A percentile compares a stretch with the other conserved stretches of the same genome.
These are phyloP conservation scores for Lizonia empirigonia DNA, from an alignment of 2,329 filamentous ascomycete species.

Conservation along the genomic window DNA sequence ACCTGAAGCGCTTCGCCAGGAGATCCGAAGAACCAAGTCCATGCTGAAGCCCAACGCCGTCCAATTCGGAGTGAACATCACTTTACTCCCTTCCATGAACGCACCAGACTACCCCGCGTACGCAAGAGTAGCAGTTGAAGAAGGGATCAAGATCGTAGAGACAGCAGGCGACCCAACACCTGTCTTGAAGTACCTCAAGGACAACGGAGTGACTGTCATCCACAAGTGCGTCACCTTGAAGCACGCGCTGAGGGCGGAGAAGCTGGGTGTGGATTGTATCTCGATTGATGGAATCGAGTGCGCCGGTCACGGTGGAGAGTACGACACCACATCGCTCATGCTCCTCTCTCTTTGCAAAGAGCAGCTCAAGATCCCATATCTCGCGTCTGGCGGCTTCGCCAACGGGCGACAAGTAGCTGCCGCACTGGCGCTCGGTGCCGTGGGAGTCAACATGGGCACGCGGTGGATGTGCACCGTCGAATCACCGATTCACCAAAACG, in stretches of 20 bases:
- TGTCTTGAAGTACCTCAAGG: constrained; percentile 35
- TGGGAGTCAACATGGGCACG: constrained; percentile 38
- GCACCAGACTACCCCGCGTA: constrained; percentile 37
- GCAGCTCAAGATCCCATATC: constrained; percentile 37
- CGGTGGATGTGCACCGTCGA: constrained; percentile 38
- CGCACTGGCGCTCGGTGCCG: constrained; percentile 33
- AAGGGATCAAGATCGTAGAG: constrained; percentile 36
- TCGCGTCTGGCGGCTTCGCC: constrained; percentile 36
- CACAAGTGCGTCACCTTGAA: constrained; percentile 37
- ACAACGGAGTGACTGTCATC: constrained; percentile 31
- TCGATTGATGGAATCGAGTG: constrained; percentile 39
- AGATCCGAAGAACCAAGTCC: constrained; percentile 30
- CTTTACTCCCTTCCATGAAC: constrained; percentile 35
- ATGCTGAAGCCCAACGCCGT: constrained; percentile 46
- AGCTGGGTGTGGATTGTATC: constrained; percentile 33
- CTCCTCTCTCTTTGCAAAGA: constrained; percentile 32
- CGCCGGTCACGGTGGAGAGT: constrained; percentile 56
- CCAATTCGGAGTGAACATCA: constrained; percentile 46
- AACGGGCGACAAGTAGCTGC: constrained; percentile 35
- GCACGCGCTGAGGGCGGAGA: constrained; percentile 34
- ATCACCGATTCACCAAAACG: constrained; percentile 33
- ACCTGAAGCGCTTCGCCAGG: constrained; percentile 32
- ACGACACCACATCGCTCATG: constrained; percentile 61
- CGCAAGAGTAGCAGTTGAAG: constrained; percentile 31
- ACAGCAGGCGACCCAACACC: constrained; percentile 37